phyloP scores from a whole-genome alignment of 2,329 filamentous ascomycete species.

The Dactylellina haptotyla region DNA sequence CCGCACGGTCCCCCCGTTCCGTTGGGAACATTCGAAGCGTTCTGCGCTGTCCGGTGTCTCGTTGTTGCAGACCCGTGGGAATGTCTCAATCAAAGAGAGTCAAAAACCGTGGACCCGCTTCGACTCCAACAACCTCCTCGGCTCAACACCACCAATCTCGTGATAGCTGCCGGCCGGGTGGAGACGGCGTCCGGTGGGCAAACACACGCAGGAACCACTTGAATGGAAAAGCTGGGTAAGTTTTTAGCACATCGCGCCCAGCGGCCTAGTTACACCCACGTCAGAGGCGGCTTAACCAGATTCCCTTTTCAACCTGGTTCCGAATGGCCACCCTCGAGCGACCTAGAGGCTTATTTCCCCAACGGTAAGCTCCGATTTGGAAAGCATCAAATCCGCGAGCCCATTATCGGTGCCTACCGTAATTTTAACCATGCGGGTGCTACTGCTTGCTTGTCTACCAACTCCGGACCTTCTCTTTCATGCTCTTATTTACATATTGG shows the following conservation, averaged over 20 bases:
- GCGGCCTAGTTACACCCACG: constrained; percentile 32
- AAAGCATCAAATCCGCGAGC: constrained; percentile 1
- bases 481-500: constrained; percentile 11
- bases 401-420: constrained; percentile 40
- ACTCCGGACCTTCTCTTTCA: constrained; percentile 18
- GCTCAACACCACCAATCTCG: constrained; percentile 36
- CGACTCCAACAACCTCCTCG: constrained; percentile 38
- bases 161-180: constrained; percentile 33
- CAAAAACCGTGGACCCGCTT: constrained; percentile 41
- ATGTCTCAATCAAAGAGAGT: constrained; percentile 33
- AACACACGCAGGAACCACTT: neutral
- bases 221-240: neutral
- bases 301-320: constrained; percentile 34
- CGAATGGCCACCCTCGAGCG: constrained; percentile 1
- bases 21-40: constrained; percentile 2
- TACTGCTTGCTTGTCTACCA: constrained; percentile 26
- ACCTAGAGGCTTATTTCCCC: neutral
- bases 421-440: constrained; percentile 49
- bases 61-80: constrained; percentile 17
- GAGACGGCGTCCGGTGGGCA: neutral
- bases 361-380: constrained; percentile 41
- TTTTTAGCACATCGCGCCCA: constrained; percentile 5
- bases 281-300: constrained; percentile 33
- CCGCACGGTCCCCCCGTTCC: neutral
- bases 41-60: no score